phyloP scores from a whole-genome alignment of 345 rosid species.

The Ceriops tagal region DNA sequence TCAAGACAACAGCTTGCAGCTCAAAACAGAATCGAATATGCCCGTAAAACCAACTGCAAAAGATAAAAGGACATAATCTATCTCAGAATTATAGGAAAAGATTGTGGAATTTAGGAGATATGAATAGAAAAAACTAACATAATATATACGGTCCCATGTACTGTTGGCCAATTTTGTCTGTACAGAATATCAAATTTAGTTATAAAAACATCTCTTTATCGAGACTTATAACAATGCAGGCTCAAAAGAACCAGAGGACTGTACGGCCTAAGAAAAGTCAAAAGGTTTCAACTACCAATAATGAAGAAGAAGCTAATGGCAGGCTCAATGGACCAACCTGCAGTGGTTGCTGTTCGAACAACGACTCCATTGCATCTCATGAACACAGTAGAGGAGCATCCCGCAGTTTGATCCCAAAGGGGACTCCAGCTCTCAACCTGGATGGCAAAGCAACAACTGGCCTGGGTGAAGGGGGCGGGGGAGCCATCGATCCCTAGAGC shows the following conservation, averaged over 20 bases:
- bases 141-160: no score
- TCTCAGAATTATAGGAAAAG: conserved; percentile 52
- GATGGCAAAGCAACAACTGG: conserved; percentile 67
- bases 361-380: conserved; percentile 43
- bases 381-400: conserved; percentile 35
- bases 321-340: conserved; percentile 28
- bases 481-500: conserved; percentile 76
- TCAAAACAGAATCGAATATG: conserved; percentile 20
- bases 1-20: conserved; percentile 20
- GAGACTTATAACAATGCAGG: conserved; percentile 22
- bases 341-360: conserved; percentile 53
- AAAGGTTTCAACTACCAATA: conserved; percentile 19
- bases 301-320: conserved; percentile 37
- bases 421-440: conserved; percentile 34
- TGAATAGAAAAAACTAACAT: conserved; percentile 27
- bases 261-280: conserved; percentile 38
- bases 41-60: conserved; percentile 21
- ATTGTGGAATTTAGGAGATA: conserved; percentile 37
- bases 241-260: conserved; percentile 41
- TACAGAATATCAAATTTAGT: no score
- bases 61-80: conserved; percentile 32
- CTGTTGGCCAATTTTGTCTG: background rate
- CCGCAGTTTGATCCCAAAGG: conserved; percentile 16
- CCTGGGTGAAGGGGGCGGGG: conserved; percentile 39
- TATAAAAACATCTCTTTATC: no score